phyloP scores from a whole-genome alignment of 179 eudicot species.

The Carnegiea gigantea region DNA sequence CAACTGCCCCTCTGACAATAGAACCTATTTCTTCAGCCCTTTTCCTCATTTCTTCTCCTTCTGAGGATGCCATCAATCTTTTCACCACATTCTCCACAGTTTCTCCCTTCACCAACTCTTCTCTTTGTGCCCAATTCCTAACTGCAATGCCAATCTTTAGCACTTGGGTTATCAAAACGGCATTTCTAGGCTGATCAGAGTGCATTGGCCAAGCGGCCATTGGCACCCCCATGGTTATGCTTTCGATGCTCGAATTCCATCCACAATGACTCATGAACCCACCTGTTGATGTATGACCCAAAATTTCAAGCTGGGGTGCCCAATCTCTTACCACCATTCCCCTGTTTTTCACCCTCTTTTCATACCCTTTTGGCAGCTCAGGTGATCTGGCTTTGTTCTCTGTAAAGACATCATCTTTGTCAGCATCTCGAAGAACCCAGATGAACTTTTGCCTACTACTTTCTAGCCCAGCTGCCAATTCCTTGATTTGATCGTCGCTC shows the following conservation, averaged over 20 bases:
- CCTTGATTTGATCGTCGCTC: slow-evolving; percentile 40
- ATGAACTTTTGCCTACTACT: slow-evolving; percentile 45
- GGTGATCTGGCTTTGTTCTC: not conserved
- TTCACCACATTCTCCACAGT: slow-evolving; percentile 35
- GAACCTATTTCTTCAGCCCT: slow-evolving; percentile 42
- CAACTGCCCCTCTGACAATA: slow-evolving; percentile 29
- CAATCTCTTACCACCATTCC: slow-evolving; percentile 66
- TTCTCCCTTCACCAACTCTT: slow-evolving; percentile 30
- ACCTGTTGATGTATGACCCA: slow-evolving; percentile 58
- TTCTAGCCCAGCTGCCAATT: slow-evolving; percentile 58
- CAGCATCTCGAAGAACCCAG: slow-evolving; percentile 65
- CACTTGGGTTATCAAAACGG: slow-evolving; percentile 44
- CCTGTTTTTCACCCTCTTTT: slow-evolving; percentile 42
- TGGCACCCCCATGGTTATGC: slow-evolving; percentile 69
- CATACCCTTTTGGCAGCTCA: slow-evolving; percentile 50
- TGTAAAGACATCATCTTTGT: slow-evolving; percentile 30
- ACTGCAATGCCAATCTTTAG: slow-evolving; percentile 42
- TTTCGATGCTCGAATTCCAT: slow-evolving; percentile 88
- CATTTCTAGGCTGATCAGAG: slow-evolving; percentile 68
- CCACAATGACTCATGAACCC: slow-evolving; percentile 89
- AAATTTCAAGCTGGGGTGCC: slow-evolving; percentile 71
- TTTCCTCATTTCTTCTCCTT: slow-evolving; percentile 51
- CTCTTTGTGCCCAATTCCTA: slow-evolving; percentile 39
- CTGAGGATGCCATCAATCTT: slow-evolving; percentile 49
- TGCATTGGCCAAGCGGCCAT: slow-evolving; percentile 86